phyloP scores from a whole-genome alignment of 257 asterid species.

The Solanum corneliomulleri region DNA sequence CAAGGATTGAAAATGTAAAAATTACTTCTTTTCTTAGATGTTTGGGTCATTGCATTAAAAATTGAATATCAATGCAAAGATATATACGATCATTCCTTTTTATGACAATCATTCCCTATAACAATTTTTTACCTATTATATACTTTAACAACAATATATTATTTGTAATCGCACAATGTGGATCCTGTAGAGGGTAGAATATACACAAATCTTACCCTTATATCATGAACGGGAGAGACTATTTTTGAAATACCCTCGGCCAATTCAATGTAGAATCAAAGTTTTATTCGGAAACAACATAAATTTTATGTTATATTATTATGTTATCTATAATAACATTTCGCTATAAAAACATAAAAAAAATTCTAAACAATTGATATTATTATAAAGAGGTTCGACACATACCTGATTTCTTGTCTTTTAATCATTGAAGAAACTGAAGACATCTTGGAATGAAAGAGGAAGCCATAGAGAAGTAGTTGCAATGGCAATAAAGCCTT shows the following conservation, averaged over 20 bases:
- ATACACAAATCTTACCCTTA: not conserved
- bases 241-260: not conserved
- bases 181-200: not conserved
- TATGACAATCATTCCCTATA: not conserved
- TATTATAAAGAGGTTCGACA: not conserved
- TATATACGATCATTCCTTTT: not conserved
- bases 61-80: not conserved
- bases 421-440: conserved; percentile 45
- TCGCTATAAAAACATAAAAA: not conserved
- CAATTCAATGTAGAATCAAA: not conserved
- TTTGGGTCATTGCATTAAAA: not conserved
- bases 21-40: not conserved
- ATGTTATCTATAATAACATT: not conserved
- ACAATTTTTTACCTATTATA: not conserved
- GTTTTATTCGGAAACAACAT: not conserved
- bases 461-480: conserved; percentile 62
- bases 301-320: not conserved
- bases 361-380: not conserved
- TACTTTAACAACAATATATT: not conserved
- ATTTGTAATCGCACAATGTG: not conserved
- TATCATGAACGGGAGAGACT: not conserved
- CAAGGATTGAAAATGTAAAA: not conserved
- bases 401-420: conserved; percentile 22
- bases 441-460: conserved; percentile 11
- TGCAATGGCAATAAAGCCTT: conserved; percentile 35